A percentile compares a stretch with the other conserved stretches of the same genome.
Evolutionary conservation across 139 green algal species (phyloP).

Genomic region (Trebouxia sp.): DNA sequence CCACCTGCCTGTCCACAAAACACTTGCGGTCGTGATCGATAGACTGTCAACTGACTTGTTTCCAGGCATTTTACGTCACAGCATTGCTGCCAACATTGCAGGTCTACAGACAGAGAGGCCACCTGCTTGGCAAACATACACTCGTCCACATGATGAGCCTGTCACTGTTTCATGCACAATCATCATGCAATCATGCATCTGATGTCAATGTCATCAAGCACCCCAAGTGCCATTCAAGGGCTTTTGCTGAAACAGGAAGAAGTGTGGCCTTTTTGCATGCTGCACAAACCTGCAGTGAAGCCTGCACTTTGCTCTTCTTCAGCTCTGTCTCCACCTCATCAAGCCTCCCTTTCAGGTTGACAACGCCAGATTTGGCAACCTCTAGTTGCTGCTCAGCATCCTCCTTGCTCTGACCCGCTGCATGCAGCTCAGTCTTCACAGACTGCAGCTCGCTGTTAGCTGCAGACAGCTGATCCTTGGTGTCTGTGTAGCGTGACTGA

Average conservation of each 20-base stretch:
- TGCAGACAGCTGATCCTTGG: background rate
- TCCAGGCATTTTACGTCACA: no score
- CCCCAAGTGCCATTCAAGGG: no score
- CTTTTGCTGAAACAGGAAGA: no score
- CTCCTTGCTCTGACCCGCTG: background rate
- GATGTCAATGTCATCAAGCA: no score
- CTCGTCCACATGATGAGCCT: no score
- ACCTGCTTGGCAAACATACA: background rate
- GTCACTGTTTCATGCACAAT: no score
- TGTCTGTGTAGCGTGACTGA: background rate
- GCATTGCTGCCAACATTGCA: background rate
- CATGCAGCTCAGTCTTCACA: background rate
- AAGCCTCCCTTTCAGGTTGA: background rate
- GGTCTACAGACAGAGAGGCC: background rate
- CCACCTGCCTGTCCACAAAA: no score
- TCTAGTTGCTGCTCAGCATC: slow-evolving; percentile 3
- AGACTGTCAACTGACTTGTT: no score
- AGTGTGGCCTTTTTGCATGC: background rate
- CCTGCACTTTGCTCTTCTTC: slow-evolving; percentile 1
- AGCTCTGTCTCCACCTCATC: slow-evolving; percentile 2
- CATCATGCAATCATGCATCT: no score
- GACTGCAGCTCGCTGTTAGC: background rate
- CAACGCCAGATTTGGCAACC: background rate
- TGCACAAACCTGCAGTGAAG: background rate
- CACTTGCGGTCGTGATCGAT: no score